Conservation (phyloP, 2,329 filamentous ascomycete genomes). For the Parafenestella ontariensis region DNA sequence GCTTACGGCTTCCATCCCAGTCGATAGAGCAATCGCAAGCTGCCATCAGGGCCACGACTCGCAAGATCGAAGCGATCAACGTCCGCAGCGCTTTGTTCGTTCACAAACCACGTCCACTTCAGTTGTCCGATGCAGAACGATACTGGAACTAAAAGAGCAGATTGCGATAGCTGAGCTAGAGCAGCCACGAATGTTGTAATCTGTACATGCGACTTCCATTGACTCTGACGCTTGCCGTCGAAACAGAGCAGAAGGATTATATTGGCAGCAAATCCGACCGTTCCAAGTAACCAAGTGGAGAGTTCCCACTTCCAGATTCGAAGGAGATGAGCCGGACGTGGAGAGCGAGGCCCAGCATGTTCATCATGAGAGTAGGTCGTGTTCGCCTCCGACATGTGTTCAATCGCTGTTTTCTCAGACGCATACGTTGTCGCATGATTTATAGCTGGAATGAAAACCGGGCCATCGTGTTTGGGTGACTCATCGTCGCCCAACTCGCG, state of each 20-base stretch:
- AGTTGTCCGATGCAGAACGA: constrained; percentile 13
- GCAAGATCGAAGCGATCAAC: constrained; percentile 16
- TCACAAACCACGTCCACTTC: constrained; percentile 8
- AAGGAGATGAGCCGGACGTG: constrained; percentile 39
- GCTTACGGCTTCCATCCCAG: constrained; percentile 3
- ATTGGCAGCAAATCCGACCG: background rate
- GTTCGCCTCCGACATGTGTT: background rate
- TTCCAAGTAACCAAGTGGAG: background rate
- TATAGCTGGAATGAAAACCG: background rate
- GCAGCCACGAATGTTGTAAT: constrained; percentile 6
- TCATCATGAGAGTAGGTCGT: background rate
- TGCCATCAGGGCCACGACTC: constrained; percentile 14
- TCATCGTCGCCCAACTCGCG: background rate
- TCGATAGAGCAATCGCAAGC: constrained; percentile 7
- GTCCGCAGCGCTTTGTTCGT: background rate
- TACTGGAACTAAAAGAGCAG: constrained; percentile 5
- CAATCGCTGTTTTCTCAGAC: background rate
- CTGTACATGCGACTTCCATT: constrained; percentile 1
- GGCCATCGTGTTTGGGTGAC: background rate
- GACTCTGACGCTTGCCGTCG: background rate
- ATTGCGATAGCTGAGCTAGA: constrained; percentile 10
- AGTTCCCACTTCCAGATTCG: constrained; percentile 7
- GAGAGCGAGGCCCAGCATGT: constrained; percentile 19
- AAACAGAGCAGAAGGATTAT: background rate
- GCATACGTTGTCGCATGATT: background rate